Conservation (phyloP, 176 grass and related monocot species). For the Olyra latifolia region DNA sequence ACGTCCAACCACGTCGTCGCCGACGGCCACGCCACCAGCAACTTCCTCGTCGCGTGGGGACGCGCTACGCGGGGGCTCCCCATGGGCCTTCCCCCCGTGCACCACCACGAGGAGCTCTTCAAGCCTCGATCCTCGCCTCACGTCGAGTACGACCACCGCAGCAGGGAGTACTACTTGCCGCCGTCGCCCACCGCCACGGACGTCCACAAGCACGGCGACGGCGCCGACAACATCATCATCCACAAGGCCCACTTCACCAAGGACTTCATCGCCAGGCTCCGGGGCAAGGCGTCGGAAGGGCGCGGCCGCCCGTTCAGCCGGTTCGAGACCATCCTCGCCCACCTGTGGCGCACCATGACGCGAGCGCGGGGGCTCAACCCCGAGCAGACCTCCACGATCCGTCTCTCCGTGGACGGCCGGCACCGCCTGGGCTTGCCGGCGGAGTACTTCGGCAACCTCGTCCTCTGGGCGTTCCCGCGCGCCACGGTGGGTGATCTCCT, state of each 20-base stretch:
- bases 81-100: slow-evolving; percentile 2
- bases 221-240: slow-evolving; percentile 33
- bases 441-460: slow-evolving; percentile 65
- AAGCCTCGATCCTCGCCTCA: slow-evolving; percentile 13
- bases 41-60: slow-evolving; percentile 71
- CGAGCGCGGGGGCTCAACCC: slow-evolving; percentile 36
- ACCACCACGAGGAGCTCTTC: slow-evolving; percentile 38
- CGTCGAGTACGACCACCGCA: slow-evolving; percentile 44
- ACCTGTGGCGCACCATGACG: slow-evolving; percentile 62
- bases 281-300: slow-evolving; percentile 23
- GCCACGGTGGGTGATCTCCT: slow-evolving; percentile 42
- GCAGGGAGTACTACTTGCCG: slow-evolving; percentile 36
- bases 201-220: background rate
- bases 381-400: slow-evolving; percentile 29
- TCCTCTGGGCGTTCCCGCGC: slow-evolving; percentile 68
- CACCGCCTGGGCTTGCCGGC: slow-evolving; percentile 37
- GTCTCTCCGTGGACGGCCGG: slow-evolving; percentile 66
- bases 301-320: slow-evolving; percentile 44
- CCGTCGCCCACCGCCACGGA: background rate
- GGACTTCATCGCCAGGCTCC: slow-evolving; percentile 52
- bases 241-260: slow-evolving; percentile 59
- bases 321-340: slow-evolving; percentile 62
- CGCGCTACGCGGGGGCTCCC: slow-evolving; percentile 46
- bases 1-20: slow-evolving; percentile 50
- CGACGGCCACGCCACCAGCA: slow-evolving; percentile 60